These are phyloP conservation scores for Lathyrus oleraceus DNA, from an alignment of 306 rosid genomes.

Conservation along the genomic window DNA sequence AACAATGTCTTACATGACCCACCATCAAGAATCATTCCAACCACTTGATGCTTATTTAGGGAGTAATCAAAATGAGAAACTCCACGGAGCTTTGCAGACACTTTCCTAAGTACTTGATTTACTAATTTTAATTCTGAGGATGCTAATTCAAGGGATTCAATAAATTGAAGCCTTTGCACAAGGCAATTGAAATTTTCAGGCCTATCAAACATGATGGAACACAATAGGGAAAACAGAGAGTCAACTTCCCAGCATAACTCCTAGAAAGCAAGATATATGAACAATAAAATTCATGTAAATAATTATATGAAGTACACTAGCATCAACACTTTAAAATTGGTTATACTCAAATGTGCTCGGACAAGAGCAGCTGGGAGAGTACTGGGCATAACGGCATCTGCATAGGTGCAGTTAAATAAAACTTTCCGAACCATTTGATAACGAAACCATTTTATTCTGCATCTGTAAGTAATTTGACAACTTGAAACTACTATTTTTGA, in stretches of 20 bases:
- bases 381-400: not conserved
- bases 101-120: conserved; percentile 47
- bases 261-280: conserved; percentile 23
- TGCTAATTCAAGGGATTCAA: conserved; percentile 53
- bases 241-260: conserved; percentile 37
- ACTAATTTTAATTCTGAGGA: conserved; percentile 53
- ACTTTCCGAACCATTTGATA: conserved; percentile 15
- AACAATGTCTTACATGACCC: conserved; percentile 44
- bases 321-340: conserved; percentile 24
- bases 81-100: conserved; percentile 55
- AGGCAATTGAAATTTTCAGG: conserved; percentile 72
- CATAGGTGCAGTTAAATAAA: conserved; percentile 13
- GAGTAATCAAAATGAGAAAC: conserved; percentile 47
- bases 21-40: conserved; percentile 53
- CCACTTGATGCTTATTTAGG: conserved; percentile 49
- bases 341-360: conserved; percentile 9
- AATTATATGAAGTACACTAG: conserved; percentile 2
- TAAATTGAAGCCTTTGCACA: conserved; percentile 59
- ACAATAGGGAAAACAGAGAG: conserved; percentile 19
- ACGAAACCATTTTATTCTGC: not conserved
- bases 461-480: not conserved
- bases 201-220: conserved; percentile 47
- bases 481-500: not conserved
- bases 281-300: conserved; percentile 25
- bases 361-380: conserved; percentile 7